Evolutionary conservation across 495 filamentous ascomycete genomes (phyloP), one percentile per base, ranked within the genome.

Genomic region (Talaromyces ruber): DNA sequence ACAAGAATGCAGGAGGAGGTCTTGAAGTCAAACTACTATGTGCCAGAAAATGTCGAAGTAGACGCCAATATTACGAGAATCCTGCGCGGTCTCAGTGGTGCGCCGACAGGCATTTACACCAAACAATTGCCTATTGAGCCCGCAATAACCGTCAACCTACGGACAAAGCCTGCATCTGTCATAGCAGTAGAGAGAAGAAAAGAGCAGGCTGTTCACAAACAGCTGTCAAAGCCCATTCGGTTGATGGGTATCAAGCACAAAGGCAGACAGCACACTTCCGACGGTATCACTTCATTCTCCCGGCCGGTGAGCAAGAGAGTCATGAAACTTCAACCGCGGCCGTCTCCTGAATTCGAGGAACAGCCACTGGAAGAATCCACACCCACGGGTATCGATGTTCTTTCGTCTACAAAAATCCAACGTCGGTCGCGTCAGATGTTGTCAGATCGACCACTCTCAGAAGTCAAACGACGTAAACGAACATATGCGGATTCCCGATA

Each of bases 1-100:
- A 76, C 74, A 55, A 68, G 79, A 0, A 71, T 86, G 67, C 79
- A 86, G 65, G 64, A 71, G 21, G 74, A 81, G 26, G 82, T 88
- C 58, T 77, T 85, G 28, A 69, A 68, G 12, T 52, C 67, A 14
- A 67, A 66, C 26, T 66, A 69, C 34, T 72, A 69, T 25, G 72
- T 76, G 45, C 73, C 76, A 1, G 67, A 66, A n/a, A 67, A 70
- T 59, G 64, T 75, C 21, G 71, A 73, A 32, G 61, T 74, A 11
- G 65, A 74, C 29, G 65, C 68, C 2, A 63, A 61, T 0, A 61
- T 77, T 26, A 70, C 70, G 4, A 72, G 67, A 37, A 64, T 64
- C 24, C 58, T 65, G 21, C 56, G 61, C 16, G 57, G 57, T 30
- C 22, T 29, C 12, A 61, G 45, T n/a, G 51, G 56, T 18, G 62